These are phyloP conservation scores for Solanum pimpinellifolium DNA, from an alignment of 257 asterid species.

Conservation along the genomic window DNA sequence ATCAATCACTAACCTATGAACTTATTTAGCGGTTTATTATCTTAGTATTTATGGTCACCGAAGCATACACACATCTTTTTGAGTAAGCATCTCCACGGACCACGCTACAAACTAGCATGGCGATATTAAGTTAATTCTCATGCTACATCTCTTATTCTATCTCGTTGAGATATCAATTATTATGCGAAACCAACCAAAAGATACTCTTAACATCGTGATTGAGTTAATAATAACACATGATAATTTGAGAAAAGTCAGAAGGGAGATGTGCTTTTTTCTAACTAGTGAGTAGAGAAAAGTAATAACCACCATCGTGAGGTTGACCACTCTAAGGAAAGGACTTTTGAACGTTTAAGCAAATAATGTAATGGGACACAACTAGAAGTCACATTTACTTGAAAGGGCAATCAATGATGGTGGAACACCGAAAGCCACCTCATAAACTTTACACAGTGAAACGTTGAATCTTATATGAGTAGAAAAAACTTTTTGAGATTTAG, in stretches of 20 bases:
- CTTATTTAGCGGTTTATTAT: background rate
- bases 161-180: background rate
- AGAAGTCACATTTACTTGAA: background rate
- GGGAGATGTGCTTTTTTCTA: background rate
- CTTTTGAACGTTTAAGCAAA: background rate
- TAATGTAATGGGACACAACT: background rate
- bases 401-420: conserved; percentile 2
- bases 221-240: background rate
- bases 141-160: background rate
- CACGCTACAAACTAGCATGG: background rate
- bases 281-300: background rate
- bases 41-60: background rate
- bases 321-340: background rate
- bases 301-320: background rate
- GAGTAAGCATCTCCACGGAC: background rate
- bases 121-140: background rate
- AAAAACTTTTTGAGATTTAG: background rate
- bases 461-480: background rate
- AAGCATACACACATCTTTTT: background rate
- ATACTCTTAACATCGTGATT: background rate
- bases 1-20: too few relatives aligned
- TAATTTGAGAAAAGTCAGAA: background rate
- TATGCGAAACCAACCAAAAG: background rate
- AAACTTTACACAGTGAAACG: background rate
- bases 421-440: conserved; percentile 19